Evolutionary conservation across 768 basidiomycete genomes (phyloP).

Genomic region (Amanita molliuscula): DNA sequence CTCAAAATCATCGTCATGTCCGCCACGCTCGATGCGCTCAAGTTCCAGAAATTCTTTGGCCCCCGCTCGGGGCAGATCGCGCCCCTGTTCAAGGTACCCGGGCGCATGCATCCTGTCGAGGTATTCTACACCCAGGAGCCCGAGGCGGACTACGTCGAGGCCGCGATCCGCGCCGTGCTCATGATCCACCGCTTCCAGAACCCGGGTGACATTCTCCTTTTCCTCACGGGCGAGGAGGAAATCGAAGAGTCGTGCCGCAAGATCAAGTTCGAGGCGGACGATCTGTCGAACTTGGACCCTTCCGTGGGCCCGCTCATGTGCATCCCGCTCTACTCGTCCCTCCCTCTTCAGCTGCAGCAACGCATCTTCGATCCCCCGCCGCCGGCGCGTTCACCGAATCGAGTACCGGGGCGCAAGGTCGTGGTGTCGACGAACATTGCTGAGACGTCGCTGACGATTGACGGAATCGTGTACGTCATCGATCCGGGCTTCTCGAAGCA

Average conservation of each 20-base stretch:
- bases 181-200: constrained; percentile 98
- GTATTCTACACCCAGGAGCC: constrained; percentile 91
- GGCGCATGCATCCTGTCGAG: constrained; percentile 91
- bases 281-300: constrained; percentile 60
- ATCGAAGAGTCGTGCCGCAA: constrained; percentile 95
- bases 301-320: constrained; percentile 81
- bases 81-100: constrained; percentile 85
- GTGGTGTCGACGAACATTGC: constrained; percentile 97
- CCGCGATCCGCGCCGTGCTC: constrained; percentile 89
- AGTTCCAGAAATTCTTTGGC: constrained; percentile 93
- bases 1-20: constrained; percentile 99
- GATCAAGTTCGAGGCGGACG: constrained; percentile 86
- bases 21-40: constrained; percentile 91
- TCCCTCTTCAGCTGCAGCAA: constrained; percentile 92
- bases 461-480: constrained; percentile 99
- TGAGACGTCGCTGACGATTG: constrained; percentile 95
- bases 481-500: constrained; percentile 98
- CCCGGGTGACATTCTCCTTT: constrained; percentile 84
- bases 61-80: constrained; percentile 36
- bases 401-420: constrained; percentile 86
- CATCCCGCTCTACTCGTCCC: constrained; percentile 89
- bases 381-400: constrained; percentile 40
- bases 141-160: constrained; percentile 93
- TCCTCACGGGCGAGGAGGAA: constrained; percentile 97
- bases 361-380: constrained; percentile 93